Evolutionary conservation across 1,284 basidiomycete genomes (phyloP), one percentile per base, ranked within the genome.

Genomic region (Sutorius eximius): DNA sequence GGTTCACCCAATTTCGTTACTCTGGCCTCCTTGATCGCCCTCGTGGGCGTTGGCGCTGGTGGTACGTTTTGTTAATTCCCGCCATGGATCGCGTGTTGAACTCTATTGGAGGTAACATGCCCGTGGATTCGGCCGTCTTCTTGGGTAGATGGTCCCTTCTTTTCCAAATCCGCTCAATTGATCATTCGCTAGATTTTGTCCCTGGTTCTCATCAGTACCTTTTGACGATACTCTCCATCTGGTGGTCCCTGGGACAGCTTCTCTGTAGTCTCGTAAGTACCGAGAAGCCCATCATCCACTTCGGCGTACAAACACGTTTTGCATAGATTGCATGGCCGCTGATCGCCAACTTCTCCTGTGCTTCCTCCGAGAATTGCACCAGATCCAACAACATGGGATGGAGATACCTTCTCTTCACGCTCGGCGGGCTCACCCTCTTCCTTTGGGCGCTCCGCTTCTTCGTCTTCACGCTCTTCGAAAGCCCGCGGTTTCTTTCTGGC

Each of bases 231-330:
- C 74, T 89, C 7, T 85, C 85, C 0, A 81, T 87, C 22, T 89
- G 83, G 83, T 89, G 86, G 86, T 79, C 80, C 5, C 76, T 88
- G 61, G 82, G 88, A 54, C 79, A 85, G 70, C 74, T 90, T 38
- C 59, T 89, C 48, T 78, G 79, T 41, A 81, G 82, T 72, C 67
- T 89, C 63, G 78, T 89, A 66, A 58, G 81, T 72, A 15, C 51
- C 7, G 62, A 22, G 57, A 58, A 41, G 15, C 5, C 3, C 7
- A 2, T n/a, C 3, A 10, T 63, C 58, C 16, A 2, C n/a, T 27
- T 40, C 33, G 32, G 27, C 20, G 8, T 5, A 13, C 56, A 16
- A 18, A 59, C 15, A 7, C 1, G 5, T 5, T 27, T 1, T 32
- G n/a, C 29, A 29, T 48, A 71, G 76, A 69, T 79, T 33, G 75